Evolutionary conservation across 176 grass and related monocot genomes (phyloP).

Genomic region (Tillandsia leiboldiana): DNA sequence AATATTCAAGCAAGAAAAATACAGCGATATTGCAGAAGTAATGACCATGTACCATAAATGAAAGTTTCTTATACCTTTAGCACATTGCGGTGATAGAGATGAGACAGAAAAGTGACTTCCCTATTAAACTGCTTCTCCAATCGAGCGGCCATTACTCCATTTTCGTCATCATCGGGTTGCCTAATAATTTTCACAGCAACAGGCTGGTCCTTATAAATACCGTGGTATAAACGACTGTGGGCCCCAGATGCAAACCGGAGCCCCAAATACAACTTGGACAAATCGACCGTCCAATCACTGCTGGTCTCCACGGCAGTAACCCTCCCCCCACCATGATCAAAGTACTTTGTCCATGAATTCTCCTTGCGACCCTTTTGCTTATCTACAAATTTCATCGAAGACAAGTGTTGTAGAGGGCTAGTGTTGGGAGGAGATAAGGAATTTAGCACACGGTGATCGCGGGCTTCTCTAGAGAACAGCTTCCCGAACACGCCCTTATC

Average conservation of each 20-base stretch:
- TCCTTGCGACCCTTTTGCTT: slow-evolving; percentile 31
- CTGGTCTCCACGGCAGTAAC: slow-evolving; percentile 46
- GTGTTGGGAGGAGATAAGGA: neutral
- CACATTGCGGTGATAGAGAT: slow-evolving; percentile 73
- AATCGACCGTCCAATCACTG: slow-evolving; percentile 58
- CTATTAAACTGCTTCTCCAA: slow-evolving; percentile 81
- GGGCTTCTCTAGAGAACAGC: slow-evolving; percentile 28
- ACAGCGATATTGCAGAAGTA: neutral
- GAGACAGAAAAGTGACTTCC: slow-evolving; percentile 74
- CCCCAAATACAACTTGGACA: slow-evolving; percentile 63
- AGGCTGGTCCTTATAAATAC: slow-evolving; percentile 61
- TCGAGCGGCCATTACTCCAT: slow-evolving; percentile 45
- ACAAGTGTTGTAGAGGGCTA: slow-evolving; percentile 1
- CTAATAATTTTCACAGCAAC: slow-evolving; percentile 92
- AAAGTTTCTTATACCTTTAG: slow-evolving; percentile 43
- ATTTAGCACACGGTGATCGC: neutral
- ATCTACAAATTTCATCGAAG: neutral
- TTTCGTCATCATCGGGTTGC: slow-evolving; percentile 73
- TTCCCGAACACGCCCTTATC: slow-evolving; percentile 53
- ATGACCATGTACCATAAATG: neutral
- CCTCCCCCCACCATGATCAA: slow-evolving; percentile 29
- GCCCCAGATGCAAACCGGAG: slow-evolving; percentile 70
- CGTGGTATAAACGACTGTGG: slow-evolving; percentile 76
- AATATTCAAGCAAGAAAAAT: neutral
- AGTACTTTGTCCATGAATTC: slow-evolving; percentile 39